Percentiles rank a stretch among this genome's conserved stretches.
Conservation (phyloP, 257 asterid genomes). For the Verbascum thapsus region DNA sequence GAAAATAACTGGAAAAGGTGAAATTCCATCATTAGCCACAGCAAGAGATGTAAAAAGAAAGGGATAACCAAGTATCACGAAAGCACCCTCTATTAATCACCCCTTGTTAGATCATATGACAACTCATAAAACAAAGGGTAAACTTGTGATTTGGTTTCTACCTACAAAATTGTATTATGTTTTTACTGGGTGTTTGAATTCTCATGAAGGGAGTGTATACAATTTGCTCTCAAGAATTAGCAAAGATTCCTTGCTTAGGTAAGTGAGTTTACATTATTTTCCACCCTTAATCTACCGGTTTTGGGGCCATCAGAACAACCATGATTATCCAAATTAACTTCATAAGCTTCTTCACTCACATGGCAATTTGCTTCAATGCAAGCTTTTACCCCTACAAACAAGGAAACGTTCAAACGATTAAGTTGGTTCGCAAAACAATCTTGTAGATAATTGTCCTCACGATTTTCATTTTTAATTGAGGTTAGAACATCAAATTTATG, state of each 20-base stretch:
- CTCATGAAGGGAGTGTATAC: too few relatives aligned
- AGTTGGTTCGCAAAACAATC: neutral
- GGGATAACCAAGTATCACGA: too few relatives aligned
- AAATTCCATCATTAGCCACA: too few relatives aligned
- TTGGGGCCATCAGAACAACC: constrained; percentile 76
- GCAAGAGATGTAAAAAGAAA: too few relatives aligned
- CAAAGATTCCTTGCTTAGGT: neutral
- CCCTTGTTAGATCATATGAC: too few relatives aligned
- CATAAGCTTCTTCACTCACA: constrained; percentile 74
- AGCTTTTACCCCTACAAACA: constrained; percentile 73
- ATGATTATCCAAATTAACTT: constrained; percentile 74
- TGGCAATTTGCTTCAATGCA: constrained; percentile 58
- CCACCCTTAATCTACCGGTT: constrained; percentile 70
- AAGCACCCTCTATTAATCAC: too few relatives aligned
- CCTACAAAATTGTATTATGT: too few relatives aligned
- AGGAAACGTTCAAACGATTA: constrained; percentile 23
- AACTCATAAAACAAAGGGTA: too few relatives aligned
- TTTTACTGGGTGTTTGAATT: too few relatives aligned
- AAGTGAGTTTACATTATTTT: constrained; percentile 49
- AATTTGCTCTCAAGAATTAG: neutral
- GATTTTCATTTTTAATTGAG: constrained; percentile 1
- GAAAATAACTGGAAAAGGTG: neutral
- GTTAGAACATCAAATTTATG: too few relatives aligned
- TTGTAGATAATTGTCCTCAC: neutral
- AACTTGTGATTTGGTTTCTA: too few relatives aligned